Evolutionary conservation across 495 filamentous ascomycete species (phyloP), one percentile per base, ranked within the genome.

Genomic region (Neurospora cerealis): DNA sequence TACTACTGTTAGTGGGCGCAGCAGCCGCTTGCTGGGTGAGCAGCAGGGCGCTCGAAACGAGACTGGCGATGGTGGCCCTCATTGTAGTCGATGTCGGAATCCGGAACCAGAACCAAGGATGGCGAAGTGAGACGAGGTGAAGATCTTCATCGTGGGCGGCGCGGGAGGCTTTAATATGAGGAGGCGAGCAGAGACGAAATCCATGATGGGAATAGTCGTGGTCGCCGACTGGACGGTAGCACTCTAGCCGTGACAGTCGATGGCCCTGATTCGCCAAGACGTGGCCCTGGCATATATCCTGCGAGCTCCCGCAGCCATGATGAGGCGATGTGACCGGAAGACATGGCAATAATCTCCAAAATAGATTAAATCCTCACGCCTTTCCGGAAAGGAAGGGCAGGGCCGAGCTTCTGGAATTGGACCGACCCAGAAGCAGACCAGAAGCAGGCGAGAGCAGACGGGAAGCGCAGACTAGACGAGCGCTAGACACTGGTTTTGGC

Each of bases 21-120:
- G 72, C 73, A 7, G 46, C 34, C 8, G 38, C 72, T 41, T 74
- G 41, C n/a, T 74, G 73, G 21, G 62, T 54, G 13, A 74, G 69
- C 42, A 79, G 74, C n/a, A 78, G 70, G 42, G 76, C 72, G 69
- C 71, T 48, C 36, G 60, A 34, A n/a, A 79, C 46, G 11, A 76
- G 32, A 54, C 72, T 60, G 38, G 73, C 36, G n/a, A 78, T 41
- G 15, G 36, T n/a, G 8, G 32, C 69, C 74, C 32, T 75, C 78
- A 79, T 79, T 41, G 46, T 73, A 73, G 15, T 46, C 62, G 71
- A 70, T 21, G 37, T n/a, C 19, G 37, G 40, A 48, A 24, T 42
- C 66, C 21, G 32, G 21, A 73, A 15, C 17, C 32, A 39, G 39
- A 70, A 70, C 38, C 69, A 66, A 21, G 44, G 41, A 32, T 6